Evolutionary conservation across 805 yeast genomes (phyloP), one percentile per base, ranked within the genome.

Genomic region (Nakazawaea ambrosiae): DNA sequence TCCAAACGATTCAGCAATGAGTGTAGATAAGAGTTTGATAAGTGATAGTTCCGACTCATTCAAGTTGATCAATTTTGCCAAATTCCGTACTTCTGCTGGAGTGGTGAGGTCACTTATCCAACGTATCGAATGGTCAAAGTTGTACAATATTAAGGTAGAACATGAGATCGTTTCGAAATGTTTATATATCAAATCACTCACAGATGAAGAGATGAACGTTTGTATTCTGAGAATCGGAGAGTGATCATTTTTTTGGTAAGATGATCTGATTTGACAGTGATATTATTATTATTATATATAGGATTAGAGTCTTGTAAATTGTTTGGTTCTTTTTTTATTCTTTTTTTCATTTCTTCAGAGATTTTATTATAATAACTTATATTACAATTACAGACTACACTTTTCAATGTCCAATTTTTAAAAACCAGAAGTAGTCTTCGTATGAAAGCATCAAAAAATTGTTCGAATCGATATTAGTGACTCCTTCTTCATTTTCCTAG

Each of bases 41-140:
- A 25, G 28, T 7, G 45, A 32, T 11, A 47, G 45, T 5, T 41
- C 39, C 27, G 53, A 46, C 11, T 51, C 44, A 6, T 68, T 63
- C 36, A 63, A 60, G 39, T 47, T 84, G 36, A 70, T 90, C 44
- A 88, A 89, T 53, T 80, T 89, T 52, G 78, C 82, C 33, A 81
- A 87, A 46, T 84, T 83, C 58, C 68, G 81, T 43, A 77, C 81
- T 3, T 70, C 86, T 7, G 87, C 95, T 4, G 74, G 75, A 43
- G 78, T 87, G 34, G 86, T 86, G 26, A 81, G 83, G 54, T 75
- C 80, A 8, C 70, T 89, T 39, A 71, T 87, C 27, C 84, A 83
- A 51, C 75, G 82, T 49, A 85, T 89, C 35, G 95, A 86, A 50
- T 86, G 96, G 88, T 77, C 95, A 0, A 68, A 68, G 33, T 67